phyloP scores from a whole-genome alignment of 2,329 filamentous ascomycete species.

The Calonectria hongkongensis region DNA sequence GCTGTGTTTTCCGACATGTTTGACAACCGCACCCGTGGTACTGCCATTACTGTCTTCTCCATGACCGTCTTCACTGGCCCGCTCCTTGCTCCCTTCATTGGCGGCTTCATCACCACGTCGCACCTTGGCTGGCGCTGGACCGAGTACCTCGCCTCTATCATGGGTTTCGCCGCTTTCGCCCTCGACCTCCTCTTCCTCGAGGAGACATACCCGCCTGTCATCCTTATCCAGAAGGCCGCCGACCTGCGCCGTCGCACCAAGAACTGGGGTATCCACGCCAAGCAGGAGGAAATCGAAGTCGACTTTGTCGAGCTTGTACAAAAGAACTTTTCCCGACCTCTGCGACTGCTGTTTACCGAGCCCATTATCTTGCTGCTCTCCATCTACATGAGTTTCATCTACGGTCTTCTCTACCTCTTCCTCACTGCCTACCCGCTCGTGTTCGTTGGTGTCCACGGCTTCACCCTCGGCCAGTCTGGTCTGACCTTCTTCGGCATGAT shows the following conservation, averaged over 20 bases:
- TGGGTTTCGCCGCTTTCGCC: constrained; percentile 76
- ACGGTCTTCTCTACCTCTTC: constrained; percentile 88
- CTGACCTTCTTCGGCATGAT: constrained; percentile 93
- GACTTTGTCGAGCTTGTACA: constrained; percentile 77
- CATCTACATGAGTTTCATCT: constrained; percentile 85
- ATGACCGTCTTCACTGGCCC: constrained; percentile 79
- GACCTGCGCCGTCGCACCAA: constrained; percentile 78
- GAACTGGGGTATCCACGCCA: constrained; percentile 83
- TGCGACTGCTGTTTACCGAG: constrained; percentile 80
- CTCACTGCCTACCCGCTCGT: constrained; percentile 90
- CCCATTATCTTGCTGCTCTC: constrained; percentile 81
- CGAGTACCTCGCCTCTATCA: constrained; percentile 77
- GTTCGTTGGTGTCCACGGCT: constrained; percentile 83
- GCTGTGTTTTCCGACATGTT: constrained; percentile 85
- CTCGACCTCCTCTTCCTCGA: constrained; percentile 78
- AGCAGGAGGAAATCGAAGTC: constrained; percentile 82
- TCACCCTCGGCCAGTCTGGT: constrained; percentile 81
- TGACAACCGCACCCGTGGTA: constrained; percentile 76
- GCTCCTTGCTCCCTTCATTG: constrained; percentile 80
- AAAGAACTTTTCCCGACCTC: constrained; percentile 80
- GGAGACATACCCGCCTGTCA: constrained; percentile 82
- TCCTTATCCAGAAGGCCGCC: constrained; percentile 76
- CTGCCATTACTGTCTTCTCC: constrained; percentile 65
- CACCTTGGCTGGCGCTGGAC: constrained; percentile 85
- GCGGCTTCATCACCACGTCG: constrained; percentile 79